Evolutionary conservation across 169 alveolate genomes (phyloP), one percentile per base, ranked within the genome.

Genomic region (Cryptosporidium sp.): DNA sequence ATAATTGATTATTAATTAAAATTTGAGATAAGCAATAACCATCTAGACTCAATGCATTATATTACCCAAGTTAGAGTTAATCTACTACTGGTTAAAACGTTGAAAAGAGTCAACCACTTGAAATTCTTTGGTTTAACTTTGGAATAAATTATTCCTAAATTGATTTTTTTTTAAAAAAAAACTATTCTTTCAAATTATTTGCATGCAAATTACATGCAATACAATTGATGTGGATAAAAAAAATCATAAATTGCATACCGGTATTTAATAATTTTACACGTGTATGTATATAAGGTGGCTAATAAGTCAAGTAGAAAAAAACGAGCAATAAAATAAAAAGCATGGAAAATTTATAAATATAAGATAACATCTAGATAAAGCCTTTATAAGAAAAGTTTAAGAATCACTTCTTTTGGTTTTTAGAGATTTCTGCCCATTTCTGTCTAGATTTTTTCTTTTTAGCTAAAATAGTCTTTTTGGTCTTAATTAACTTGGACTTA

Each of bases 371-470:
- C 0, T 14, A 2, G 55, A 48, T 48, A 48, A 48, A 48, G 3
- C 0, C 14, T 3, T 10, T 48, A 16, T 48, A 48, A 41, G 48
- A 41, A 0, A 5, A 48, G 21, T 41, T 41, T 41, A 12, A 48
- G 2, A 48, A 48, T 48, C 23, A 55, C 8, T 65, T 33, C 51
- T 65, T 65, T 26, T 65, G 71, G 14, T 65, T 65, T 31, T 65
- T 65, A 26, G 67, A 55, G 43, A 80, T 80, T 39, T 80, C 75
- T 6, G 69, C 62, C 89, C 89, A 80, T 35, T 67, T 80, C 21
- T 80, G 69, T 37, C 50, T 80, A 10, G 89, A 80, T 62, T 80
- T 80, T 18, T 26, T 65, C 37, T 80, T 80, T 37, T 80, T 80
- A 33, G 89, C 75, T 62, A 45, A 41, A 6, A 80, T 80, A 9